Evolutionary conservation across 164 flowering plant genomes (phyloP).

Genomic region (Aristolochia fimbriata): DNA sequence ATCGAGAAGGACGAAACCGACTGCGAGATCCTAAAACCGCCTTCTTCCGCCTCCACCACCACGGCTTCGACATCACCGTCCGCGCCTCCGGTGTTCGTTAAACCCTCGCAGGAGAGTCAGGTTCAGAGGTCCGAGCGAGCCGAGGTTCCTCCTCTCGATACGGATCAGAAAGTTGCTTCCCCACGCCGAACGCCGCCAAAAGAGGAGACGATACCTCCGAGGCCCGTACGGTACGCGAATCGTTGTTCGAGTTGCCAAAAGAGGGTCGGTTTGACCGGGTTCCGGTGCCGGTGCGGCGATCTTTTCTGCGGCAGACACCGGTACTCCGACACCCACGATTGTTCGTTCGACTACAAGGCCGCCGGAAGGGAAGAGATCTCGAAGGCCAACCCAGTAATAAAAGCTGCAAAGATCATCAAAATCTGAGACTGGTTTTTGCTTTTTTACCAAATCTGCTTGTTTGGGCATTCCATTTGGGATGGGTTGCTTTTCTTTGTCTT

Average conservation of each 20-base stretch:
- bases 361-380: constrained; percentile 60
- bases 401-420: constrained; percentile 56
- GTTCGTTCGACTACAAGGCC: constrained; percentile 53
- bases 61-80: constrained; percentile 1
- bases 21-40: constrained; percentile 9
- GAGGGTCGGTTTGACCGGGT: constrained; percentile 65
- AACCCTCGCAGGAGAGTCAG: constrained; percentile 1
- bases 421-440: constrained; percentile 19
- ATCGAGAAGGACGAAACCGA: constrained; percentile 9
- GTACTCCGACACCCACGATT: constrained; percentile 53
- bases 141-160: background rate
- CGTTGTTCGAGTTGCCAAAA: constrained; percentile 51
- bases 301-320: constrained; percentile 55
- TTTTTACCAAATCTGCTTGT: background rate
- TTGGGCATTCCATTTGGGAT: background rate
- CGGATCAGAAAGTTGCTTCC: background rate
- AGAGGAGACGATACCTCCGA: background rate
- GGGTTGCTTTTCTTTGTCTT: constrained; percentile 1
- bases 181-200: background rate
- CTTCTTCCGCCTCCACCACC: constrained; percentile 5
- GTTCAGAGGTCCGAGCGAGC: constrained; percentile 3
- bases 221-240: constrained; percentile 12
- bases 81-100: background rate
- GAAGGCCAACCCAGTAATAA: constrained; percentile 58
- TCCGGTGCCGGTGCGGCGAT: constrained; percentile 61